A percentile compares a stretch with the other conserved stretches of the same genome.
Conservation (phyloP, 768 basidiomycete genomes). For the Xerocomus potaroensis region DNA sequence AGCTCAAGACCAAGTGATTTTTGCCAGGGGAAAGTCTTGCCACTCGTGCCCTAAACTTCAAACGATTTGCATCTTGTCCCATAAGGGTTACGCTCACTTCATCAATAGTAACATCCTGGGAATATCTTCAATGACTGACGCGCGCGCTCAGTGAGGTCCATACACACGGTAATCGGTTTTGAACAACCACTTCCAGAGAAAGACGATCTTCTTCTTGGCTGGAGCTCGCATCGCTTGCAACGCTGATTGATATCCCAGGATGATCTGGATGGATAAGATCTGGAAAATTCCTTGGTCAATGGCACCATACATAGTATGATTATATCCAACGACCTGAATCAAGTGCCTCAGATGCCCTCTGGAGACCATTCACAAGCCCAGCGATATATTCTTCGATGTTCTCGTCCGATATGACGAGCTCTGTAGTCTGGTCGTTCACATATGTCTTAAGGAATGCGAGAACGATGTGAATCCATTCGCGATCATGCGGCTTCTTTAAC, state of each 20-base stretch:
- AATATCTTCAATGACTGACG: conserved; percentile 7
- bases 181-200: conserved; percentile 53
- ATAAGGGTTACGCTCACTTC: conserved; percentile 56
- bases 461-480: conserved; percentile 77
- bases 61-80: conserved; percentile 59
- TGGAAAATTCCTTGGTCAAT: conserved; percentile 28
- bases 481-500: conserved; percentile 55
- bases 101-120: conserved; percentile 58
- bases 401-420: conserved; percentile 50
- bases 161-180: conserved; percentile 75
- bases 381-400: conserved; percentile 50
- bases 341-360: conserved; percentile 44
- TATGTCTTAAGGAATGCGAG: conserved; percentile 73
- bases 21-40: conserved; percentile 53
- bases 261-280: conserved; percentile 70
- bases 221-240: conserved; percentile 43
- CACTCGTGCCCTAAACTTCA: conserved; percentile 47
- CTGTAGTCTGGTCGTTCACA: conserved; percentile 49
- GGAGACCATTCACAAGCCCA: conserved; percentile 46
- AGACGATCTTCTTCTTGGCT: conserved; percentile 66
- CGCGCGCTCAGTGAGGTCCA: conserved; percentile 25
- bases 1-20: conserved; percentile 57
- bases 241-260: conserved; percentile 54
- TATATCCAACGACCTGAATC: conserved; percentile 44
- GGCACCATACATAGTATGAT: background rate